Percentiles rank a stretch among this genome's conserved stretches.
Evolutionary conservation across 331 rosid genomes (phyloP).

Genomic region (Erythrophleum ivorense): DNA sequence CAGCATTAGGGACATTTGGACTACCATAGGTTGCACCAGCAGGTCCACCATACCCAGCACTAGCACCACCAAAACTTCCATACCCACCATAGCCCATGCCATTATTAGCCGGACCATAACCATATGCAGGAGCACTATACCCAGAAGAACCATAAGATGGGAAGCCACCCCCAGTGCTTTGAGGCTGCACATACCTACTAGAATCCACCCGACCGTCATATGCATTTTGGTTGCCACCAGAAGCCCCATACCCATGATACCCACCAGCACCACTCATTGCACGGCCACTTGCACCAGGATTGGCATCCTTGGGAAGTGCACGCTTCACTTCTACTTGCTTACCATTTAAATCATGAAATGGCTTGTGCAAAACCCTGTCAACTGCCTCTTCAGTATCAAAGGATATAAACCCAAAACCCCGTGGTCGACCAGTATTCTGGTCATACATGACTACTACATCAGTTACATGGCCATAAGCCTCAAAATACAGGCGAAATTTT

Average conservation of each 20-base stretch:
- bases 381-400: slow-evolving; percentile 94
- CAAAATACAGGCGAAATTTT: slow-evolving; percentile 84
- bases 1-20: slow-evolving; percentile 84
- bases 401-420: slow-evolving; percentile 97
- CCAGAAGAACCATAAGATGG: slow-evolving; percentile 94
- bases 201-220: slow-evolving; percentile 92
- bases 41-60: slow-evolving; percentile 89
- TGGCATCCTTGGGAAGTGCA: slow-evolving; percentile 98
- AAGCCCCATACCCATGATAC: slow-evolving; percentile 82
- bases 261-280: slow-evolving; percentile 69
- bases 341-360: slow-evolving; percentile 93
- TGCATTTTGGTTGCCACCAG: slow-evolving; percentile 87
- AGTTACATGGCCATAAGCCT: slow-evolving; percentile 82
- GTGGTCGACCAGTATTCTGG: slow-evolving; percentile 94
- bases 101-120: slow-evolving; percentile 88
- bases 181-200: slow-evolving; percentile 85
- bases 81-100: slow-evolving; percentile 87
- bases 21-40: slow-evolving; percentile 86
- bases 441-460: slow-evolving; percentile 99
- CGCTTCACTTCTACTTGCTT: slow-evolving; percentile 99
- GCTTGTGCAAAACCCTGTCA: slow-evolving; percentile 92
- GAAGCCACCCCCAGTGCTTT: slow-evolving; percentile 79
- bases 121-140: slow-evolving; percentile 78
- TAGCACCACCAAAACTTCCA: slow-evolving; percentile 77
- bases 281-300: slow-evolving; percentile 89